These are phyloP conservation scores for Exophiala sideris DNA, from an alignment of 2,329 filamentous ascomycete genomes.

Conservation along the genomic window DNA sequence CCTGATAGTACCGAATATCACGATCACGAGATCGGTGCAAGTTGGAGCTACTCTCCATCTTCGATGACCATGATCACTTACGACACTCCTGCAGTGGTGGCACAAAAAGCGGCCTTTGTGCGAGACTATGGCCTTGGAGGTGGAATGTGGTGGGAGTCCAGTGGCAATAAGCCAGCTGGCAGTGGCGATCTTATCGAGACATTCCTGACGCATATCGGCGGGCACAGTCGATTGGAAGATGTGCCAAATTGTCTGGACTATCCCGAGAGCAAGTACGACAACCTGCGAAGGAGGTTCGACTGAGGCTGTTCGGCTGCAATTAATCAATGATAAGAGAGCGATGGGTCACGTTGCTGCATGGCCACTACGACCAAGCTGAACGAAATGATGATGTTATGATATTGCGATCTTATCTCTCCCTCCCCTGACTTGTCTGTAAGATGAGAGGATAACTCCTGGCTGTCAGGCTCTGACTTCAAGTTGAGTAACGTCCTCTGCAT, in stretches of 20 bases:
- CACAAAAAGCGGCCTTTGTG: slow-evolving; percentile 70
- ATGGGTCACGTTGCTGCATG: no score
- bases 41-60: slow-evolving; percentile 69
- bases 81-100: slow-evolving; percentile 66
- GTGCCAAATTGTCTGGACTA: slow-evolving; percentile 49
- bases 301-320: slow-evolving; percentile 38
- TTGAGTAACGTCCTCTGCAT: no score
- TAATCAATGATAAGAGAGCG: no score
- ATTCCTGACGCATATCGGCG: slow-evolving; percentile 36
- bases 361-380: no score
- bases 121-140: slow-evolving; percentile 67
- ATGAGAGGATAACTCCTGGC: no score
- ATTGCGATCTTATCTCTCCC: no score
- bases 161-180: slow-evolving; percentile 63
- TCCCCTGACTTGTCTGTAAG: no score
- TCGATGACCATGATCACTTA: slow-evolving; percentile 72
- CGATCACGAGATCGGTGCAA: slow-evolving; percentile 64
- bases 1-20: slow-evolving; percentile 61
- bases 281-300: slow-evolving; percentile 64
- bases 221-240: slow-evolving; percentile 41
- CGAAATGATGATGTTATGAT: no score
- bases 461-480: no score
- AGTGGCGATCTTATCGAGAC: slow-evolving; percentile 65
- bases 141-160: slow-evolving; percentile 97
- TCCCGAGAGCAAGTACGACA: slow-evolving; percentile 56